These are phyloP conservation scores for Fraxinus cuspidata DNA, from an alignment of 257 asterid species.

Conservation along the genomic window DNA sequence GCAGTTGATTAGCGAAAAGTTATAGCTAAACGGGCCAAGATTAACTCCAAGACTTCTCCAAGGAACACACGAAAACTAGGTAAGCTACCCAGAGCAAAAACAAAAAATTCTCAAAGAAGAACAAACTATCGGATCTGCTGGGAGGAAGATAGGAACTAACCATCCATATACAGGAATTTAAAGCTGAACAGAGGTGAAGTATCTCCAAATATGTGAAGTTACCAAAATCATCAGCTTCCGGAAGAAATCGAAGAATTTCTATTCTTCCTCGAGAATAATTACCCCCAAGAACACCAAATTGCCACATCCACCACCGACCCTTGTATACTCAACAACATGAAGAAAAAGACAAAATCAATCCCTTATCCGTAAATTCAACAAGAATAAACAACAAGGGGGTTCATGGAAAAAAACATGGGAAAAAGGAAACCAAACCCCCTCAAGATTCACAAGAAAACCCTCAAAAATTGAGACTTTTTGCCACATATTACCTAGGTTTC, in stretches of 20 bases:
- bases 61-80: conserved; percentile 22
- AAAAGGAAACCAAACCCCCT: conserved; percentile 34
- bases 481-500: conserved; percentile 66
- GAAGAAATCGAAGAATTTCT: too few relatives aligned
- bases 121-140: conserved; percentile 42
- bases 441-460: conserved; percentile 67
- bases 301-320: conserved; percentile 48
- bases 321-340: conserved; percentile 38
- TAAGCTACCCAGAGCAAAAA: conserved; percentile 25
- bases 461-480: conserved; percentile 51
- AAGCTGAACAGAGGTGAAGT: conserved; percentile 16
- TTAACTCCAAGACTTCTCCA: neutral
- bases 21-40: neutral
- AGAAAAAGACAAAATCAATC: conserved; percentile 47
- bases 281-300: conserved; percentile 41
- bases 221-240: neutral
- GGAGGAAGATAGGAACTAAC: conserved; percentile 36
- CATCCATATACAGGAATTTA: conserved; percentile 22
- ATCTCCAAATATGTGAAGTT: neutral
- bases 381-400: neutral
- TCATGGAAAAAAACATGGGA: conserved; percentile 42
- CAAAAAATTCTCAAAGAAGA: neutral
- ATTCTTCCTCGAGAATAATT: conserved; percentile 30
- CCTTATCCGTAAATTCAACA: conserved; percentile 50
- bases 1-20: neutral